phyloP scores from a whole-genome alignment of 1,284 basidiomycete genomes.

The Coriolopsis trogii region DNA sequence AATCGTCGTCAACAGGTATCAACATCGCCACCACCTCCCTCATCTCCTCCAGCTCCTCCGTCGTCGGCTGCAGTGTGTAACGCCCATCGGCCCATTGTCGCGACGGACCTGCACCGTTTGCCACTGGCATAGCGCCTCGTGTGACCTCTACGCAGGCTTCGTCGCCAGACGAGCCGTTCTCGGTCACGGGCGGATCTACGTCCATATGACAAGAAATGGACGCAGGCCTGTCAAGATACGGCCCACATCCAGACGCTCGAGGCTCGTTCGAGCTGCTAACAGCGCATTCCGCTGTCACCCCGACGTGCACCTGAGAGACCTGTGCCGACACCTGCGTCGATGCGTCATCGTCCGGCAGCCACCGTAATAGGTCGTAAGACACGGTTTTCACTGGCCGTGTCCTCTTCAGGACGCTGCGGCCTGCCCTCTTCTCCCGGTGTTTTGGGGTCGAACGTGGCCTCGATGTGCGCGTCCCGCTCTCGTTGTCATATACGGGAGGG shows the following conservation, averaged over 20 bases:
- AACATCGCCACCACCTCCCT: conserved; percentile 15
- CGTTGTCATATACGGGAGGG: background rate
- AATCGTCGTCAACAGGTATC: background rate
- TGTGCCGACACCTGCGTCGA: no score
- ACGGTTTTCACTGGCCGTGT: conserved; percentile 17
- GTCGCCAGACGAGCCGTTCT: no score
- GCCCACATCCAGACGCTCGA: no score
- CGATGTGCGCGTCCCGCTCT: background rate
- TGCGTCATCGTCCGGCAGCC: conserved; percentile 6
- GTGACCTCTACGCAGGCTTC: no score
- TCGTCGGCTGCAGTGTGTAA: background rate
- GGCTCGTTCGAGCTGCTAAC: background rate
- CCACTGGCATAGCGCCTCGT: no score
- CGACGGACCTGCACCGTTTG: no score
- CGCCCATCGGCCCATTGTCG: background rate
- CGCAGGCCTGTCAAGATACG: no score
- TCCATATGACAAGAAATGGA: no score
- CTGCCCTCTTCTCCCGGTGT: background rate
- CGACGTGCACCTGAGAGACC: no score
- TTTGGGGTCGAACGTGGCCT: background rate
- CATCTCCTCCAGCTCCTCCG: conserved; percentile 4
- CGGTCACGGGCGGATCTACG: background rate
- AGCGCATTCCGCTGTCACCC: no score
- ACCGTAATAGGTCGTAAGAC: conserved; percentile 12
- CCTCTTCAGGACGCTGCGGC: conserved; percentile 15